Conservation (phyloP, 345 rosid species). For the Gossypium turneri region DNA sequence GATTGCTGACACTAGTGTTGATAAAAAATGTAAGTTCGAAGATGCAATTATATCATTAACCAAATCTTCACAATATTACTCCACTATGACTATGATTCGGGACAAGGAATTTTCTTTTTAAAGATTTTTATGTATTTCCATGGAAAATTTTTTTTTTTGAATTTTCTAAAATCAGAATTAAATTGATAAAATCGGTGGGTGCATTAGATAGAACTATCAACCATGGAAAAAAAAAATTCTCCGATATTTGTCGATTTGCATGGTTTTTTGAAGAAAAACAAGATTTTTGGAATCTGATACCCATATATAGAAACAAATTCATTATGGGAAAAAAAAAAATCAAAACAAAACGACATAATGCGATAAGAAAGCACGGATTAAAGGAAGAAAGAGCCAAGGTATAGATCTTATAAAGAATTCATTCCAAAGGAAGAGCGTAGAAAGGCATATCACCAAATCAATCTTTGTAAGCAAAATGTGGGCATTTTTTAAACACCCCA, state of each 20-base stretch:
- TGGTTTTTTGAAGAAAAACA: not conserved
- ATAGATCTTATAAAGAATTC: not conserved
- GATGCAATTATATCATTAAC: too few relatives aligned
- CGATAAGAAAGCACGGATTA: conserved; percentile 10
- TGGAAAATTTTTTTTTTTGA: too few relatives aligned
- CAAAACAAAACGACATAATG: not conserved
- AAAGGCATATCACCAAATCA: not conserved
- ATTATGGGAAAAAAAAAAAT: conserved; percentile 11
- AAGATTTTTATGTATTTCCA: too few relatives aligned
- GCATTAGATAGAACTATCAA: not conserved
- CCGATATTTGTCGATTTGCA: not conserved
- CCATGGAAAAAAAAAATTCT: not conserved
- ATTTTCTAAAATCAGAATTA: too few relatives aligned
- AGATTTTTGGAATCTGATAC: conserved; percentile 23
- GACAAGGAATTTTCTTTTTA: too few relatives aligned
- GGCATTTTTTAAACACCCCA: not conserved
- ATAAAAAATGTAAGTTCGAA: too few relatives aligned
- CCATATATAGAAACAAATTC: not conserved
- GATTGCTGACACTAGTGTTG: too few relatives aligned
- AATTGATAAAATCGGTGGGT: not conserved
- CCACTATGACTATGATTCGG: too few relatives aligned
- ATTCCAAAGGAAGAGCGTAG: not conserved
- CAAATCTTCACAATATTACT: too few relatives aligned
- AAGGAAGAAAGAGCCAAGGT: conserved; percentile 16
- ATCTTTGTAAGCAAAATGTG: not conserved